These are phyloP conservation scores for Xylaria curta DNA, from an alignment of 495 filamentous ascomycete species.

Conservation along the genomic window DNA sequence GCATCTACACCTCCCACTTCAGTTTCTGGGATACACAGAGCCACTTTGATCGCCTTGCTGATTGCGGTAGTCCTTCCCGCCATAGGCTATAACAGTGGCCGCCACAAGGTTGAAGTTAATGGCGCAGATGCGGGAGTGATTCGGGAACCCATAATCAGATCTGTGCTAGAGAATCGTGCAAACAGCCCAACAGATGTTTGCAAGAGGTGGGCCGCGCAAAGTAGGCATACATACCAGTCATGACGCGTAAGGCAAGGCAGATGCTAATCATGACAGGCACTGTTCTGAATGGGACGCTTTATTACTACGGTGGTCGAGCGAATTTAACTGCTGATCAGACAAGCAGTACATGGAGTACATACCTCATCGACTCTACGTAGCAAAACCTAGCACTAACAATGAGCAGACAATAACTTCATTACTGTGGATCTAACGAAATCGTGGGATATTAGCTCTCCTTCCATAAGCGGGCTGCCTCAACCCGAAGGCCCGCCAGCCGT, in stretches of 20 bases:
- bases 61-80: constrained; percentile 58
- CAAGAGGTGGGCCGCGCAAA: constrained; percentile 72
- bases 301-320: constrained; percentile 74
- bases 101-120: constrained; percentile 40
- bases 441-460: constrained; percentile 70
- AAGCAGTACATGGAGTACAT: constrained; percentile 69
- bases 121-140: constrained; percentile 57
- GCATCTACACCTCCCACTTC: constrained; percentile 49
- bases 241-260: background rate
- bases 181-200: constrained; percentile 64
- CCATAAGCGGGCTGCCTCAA: constrained; percentile 63
- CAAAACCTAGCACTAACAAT: constrained; percentile 31
- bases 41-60: constrained; percentile 59
- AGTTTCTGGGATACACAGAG: constrained; percentile 45
- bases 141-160: constrained; percentile 30
- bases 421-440: constrained; percentile 67
- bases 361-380: background rate
- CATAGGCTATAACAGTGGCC: constrained; percentile 50
- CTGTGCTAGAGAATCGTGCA: constrained; percentile 44
- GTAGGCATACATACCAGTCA: constrained; percentile 40
- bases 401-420: constrained; percentile 71
- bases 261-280: constrained; percentile 46
- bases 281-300: constrained; percentile 73
- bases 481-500: constrained; percentile 74
- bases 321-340: constrained; percentile 59